Base-by-base conservation (phyloP, 805 yeast species). In the Teunomyces tritomae region DNA sequence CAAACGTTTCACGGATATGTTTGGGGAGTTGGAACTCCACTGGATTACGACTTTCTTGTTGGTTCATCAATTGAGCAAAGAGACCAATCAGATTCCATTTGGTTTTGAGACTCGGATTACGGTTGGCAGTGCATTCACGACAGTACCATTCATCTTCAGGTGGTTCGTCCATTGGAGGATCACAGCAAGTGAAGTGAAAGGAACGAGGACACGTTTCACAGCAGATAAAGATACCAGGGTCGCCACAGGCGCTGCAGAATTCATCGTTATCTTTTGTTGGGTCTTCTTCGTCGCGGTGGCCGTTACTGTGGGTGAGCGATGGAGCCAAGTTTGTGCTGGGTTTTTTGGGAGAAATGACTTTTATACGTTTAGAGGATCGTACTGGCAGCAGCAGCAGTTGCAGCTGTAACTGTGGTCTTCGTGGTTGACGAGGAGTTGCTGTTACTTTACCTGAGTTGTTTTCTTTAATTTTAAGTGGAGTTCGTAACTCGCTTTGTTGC, bases 131-230 rank as follows among this genome's bases (percentile, higher is more conserved):
- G 65, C 99, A 92, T 57, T 86, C 89, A 11, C 78, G 77, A 68
- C 99, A 92, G 55, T 77, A 82, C 99, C 99, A 92, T 51, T 82
- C 85, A 32, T 87, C 96, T 42, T 85, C 95, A 0, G 98, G 98
- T 44, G 78, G 75, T 36, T 85, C 89, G 55, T 85, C 89, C 29
- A 85, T 68, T 0, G 99, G 98, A 2, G 98, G 98, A 57, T 88
- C 86, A 50, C 92, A 79, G 64, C 99, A 92, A 4, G 87, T 75
- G 61, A 94, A 89, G 62, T 92, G 99, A 67, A 92, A 94, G 1
- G 96, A 87, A 57, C 77, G 78, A 0, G 97, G 97, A 65, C 99
- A 92, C 1, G 87, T 76, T 57, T 92, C 99, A 68, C 99, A 92
- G 67, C 98, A 94, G 20, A 92, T 73, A 57, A 92, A 90, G 26